Base-by-base conservation (phyloP, 2,329 filamentous ascomycete genomes). In the Aspergillus spinulosporus region DNA sequence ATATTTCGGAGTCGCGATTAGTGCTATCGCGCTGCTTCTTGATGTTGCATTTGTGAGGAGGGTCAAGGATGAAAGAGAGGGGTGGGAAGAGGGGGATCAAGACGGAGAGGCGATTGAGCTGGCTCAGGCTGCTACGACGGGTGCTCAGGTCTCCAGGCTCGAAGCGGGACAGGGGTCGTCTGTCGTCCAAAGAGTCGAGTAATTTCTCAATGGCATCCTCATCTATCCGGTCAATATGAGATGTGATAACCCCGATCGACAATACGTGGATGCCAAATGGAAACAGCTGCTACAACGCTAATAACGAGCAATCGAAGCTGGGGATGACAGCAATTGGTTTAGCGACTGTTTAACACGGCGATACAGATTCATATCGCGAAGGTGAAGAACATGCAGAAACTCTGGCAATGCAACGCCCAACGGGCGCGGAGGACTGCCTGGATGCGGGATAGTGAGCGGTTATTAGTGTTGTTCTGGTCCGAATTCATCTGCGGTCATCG, bases 31-130 rank as follows among this genome's bases (percentile, higher is more conserved):
- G 5, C 59, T 73, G 9, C 37, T 69, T 2, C 46, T 74, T 43
- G 67, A 69, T 47, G 39, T 71, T 1, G 49, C 60, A 2, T 73
- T 71, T 48, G 67, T 74, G 11, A 49, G 66, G 29, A 61, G 72
- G 32, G 63, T 67, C 2, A 73, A 72, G 49, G 69, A 73, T 58
- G 63, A 67, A 6, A 50, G 67, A 37, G 69, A 74, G 47, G 70
- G 71, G 3, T 72, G 69, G 69, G 50, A 46, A 4, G 49, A 34
- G 40, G 49, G n/a, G 7, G 47, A 55, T 11, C 8, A n/a, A 5
- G 37, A 40, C 37, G 11, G 21, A 21, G 21, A 44, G n/a, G 46
- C 37, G 29, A 49, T 54, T 54, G 52, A 54, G 37, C 14, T 54
- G 29, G 37, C n/a, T 42, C 44, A 48, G 15, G 51, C 44, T 32